Evolutionary conservation across 2,329 filamentous ascomycete species (phyloP), one percentile per base, ranked within the genome.

Genomic region (Botrytis pseudocinerea): DNA sequence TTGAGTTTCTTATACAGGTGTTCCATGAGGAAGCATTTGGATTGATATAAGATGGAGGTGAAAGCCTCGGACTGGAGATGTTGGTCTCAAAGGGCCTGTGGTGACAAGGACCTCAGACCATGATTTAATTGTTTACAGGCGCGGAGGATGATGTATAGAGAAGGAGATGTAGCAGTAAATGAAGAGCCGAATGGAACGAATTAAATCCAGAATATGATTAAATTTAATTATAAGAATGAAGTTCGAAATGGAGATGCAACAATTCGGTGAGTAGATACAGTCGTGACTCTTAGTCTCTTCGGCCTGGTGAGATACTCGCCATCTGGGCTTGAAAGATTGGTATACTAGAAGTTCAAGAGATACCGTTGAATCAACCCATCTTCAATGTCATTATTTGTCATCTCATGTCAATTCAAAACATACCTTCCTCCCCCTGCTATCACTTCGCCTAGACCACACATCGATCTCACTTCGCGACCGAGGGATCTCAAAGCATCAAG

Each of bases 311-410:
- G 16, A 28, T 32, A 16, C 16, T 25, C 7, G 18, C 32, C 14
- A 6, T 6, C 2, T 28, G 18, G 14, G 2, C 6, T 57, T 28
- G 51, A 28, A 57, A 14, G 8, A 54, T n/a, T 9, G 3, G 8
- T 16, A 28, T 28, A 2, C 2, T 7, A 57, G 8, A 57, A 18
- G n/a, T 2, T 9, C 2, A 32, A 28, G 28, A 28, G 0, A 2
- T 57, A 28, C 0, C 14, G 7, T 57, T 32, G 14, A 28, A 32
- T 57, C n/a, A 18, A 8, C 14, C 16, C 14, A 9, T 32, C 1
- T 57, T 14, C 9, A 57, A 18, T 18, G 14, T 3, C n/a, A 28
- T 18, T 57, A 18, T 28, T n/a, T 18, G n/a, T 4, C 7, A 57
- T 28, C 51, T 57, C 5, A 57, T 16, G n/a, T 28, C 7, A 18